Evolutionary conservation across 345 rosid genomes (phyloP).

Genomic region (Ceriops zippeliana): DNA sequence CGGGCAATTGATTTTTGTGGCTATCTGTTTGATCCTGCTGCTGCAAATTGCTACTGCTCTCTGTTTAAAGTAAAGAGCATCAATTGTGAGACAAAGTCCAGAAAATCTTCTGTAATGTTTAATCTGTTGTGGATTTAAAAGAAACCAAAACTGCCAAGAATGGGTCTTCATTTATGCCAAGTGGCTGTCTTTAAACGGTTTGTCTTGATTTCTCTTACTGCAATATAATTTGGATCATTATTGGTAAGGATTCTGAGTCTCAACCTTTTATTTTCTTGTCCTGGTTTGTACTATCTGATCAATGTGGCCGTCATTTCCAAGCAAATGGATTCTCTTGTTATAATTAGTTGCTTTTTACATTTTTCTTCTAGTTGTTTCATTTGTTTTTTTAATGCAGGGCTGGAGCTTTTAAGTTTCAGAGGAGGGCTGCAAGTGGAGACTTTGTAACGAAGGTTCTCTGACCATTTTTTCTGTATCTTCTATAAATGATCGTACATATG

Average conservation of each 20-base stretch:
- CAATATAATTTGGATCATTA: constrained; percentile 22
- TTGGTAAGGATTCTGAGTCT: constrained; percentile 29
- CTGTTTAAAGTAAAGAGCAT: constrained; percentile 2
- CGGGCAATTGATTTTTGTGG: constrained; percentile 1
- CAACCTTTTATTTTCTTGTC: background rate
- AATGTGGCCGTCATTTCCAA: background rate
- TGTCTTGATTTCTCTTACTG: constrained; percentile 32
- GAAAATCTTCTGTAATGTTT: constrained; percentile 19
- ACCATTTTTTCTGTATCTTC: too few relatives aligned
- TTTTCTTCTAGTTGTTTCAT: constrained; percentile 13
- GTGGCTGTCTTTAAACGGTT: constrained; percentile 24
- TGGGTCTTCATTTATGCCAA: constrained; percentile 10
- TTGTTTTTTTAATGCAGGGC: constrained; percentile 53
- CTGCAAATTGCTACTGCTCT: constrained; percentile 11
- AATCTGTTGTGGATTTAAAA: constrained; percentile 9
- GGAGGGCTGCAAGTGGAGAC: constrained; percentile 36
- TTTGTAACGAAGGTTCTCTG: constrained; percentile 51
- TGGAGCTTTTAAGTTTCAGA: constrained; percentile 31
- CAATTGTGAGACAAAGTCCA: constrained; percentile 16
- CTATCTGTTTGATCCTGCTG: constrained; percentile 5
- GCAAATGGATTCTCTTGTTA: constrained; percentile 1
- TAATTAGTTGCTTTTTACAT: background rate
- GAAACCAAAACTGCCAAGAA: constrained; percentile 14
- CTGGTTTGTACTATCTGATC: background rate
- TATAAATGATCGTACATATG: too few relatives aligned